A percentile compares a stretch with the other conserved stretches of the same genome.
Evolutionary conservation across 139 green algal species (phyloP).

Genomic region (Micromonas commoda): DNA sequence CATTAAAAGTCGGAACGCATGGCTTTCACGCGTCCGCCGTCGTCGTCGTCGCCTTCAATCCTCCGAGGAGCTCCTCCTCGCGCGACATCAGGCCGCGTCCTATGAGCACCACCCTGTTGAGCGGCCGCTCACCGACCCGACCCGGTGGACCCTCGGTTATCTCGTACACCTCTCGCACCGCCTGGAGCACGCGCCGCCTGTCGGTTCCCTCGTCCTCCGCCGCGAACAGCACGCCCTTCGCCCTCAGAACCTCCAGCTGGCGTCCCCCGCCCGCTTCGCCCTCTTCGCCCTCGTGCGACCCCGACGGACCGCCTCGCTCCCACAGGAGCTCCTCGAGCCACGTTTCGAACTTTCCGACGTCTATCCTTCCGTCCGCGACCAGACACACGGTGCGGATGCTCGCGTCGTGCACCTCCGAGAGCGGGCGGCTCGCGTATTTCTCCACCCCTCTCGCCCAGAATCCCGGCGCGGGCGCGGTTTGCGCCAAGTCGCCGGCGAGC

Average conservation of each 20-base stretch:
- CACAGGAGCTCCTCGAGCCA: constrained; percentile 28
- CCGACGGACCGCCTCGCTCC: neutral
- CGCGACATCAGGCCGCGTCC: neutral
- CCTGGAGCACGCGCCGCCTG: neutral
- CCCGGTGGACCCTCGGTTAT: constrained; percentile 2
- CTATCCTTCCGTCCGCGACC: neutral
- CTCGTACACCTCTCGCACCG: constrained; percentile 19
- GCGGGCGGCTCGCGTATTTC: neutral
- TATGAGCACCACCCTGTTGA: constrained; percentile 19
- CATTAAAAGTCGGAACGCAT: no score
- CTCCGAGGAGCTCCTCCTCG: neutral
- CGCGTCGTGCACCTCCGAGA: constrained; percentile 3
- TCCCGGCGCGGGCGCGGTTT: neutral
- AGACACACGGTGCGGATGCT: constrained; percentile 17
- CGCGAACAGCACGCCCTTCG: constrained; percentile 2
- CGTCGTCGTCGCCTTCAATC: neutral
- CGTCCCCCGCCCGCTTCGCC: neutral
- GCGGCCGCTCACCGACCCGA: neutral
- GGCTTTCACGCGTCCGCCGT: no score
- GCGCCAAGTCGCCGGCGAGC: constrained; percentile 2
- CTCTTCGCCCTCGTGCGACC: neutral
- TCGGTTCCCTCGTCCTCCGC: neutral
- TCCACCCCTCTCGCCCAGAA: constrained; percentile 17
- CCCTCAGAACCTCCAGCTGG: neutral
- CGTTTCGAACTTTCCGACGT: neutral